phyloP scores from a whole-genome alignment of 2,329 filamentous ascomycete species.

The Domatiomyces catenatus region DNA sequence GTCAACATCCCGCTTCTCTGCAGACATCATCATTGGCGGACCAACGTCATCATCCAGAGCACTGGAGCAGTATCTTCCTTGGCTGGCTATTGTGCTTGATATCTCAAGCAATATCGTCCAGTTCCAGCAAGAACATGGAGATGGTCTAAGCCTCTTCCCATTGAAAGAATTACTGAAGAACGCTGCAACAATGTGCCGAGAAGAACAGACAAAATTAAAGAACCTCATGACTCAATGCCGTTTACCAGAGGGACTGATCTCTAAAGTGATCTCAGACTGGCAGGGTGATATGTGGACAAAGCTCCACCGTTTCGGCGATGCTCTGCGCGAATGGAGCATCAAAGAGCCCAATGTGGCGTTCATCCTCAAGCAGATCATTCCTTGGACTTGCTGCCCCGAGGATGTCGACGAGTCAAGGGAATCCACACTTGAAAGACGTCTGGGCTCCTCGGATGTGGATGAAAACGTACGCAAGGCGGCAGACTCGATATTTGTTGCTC shows the following conservation, averaged over 20 bases:
- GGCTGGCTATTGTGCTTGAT: constrained; percentile 55
- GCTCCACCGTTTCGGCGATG: constrained; percentile 8
- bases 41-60: constrained; percentile 6
- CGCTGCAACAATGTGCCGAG: constrained; percentile 22
- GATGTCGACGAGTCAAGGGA: neutral
- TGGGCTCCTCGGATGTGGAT: constrained; percentile 30
- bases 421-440: constrained; percentile 13
- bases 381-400: constrained; percentile 39
- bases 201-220: neutral
- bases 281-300: constrained; percentile 5
- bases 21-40: neutral
- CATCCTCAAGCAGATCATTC: constrained; percentile 47
- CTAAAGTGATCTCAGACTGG: neutral
- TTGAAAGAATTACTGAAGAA: constrained; percentile 37
- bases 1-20: neutral
- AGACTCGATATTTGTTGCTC: constrained; percentile 61
- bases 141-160: constrained; percentile 33
- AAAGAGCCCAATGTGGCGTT: constrained; percentile 47
- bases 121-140: constrained; percentile 11
- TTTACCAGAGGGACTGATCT: constrained; percentile 37
- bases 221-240: neutral
- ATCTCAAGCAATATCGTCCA: constrained; percentile 35
- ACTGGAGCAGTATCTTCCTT: constrained; percentile 25
- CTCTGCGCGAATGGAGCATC: constrained; percentile 32
- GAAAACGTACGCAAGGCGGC: constrained; percentile 47